Evolutionary conservation across 202 grass and related monocot genomes (phyloP), one percentile per base, ranked within the genome.

Genomic region (Setaria italica): DNA sequence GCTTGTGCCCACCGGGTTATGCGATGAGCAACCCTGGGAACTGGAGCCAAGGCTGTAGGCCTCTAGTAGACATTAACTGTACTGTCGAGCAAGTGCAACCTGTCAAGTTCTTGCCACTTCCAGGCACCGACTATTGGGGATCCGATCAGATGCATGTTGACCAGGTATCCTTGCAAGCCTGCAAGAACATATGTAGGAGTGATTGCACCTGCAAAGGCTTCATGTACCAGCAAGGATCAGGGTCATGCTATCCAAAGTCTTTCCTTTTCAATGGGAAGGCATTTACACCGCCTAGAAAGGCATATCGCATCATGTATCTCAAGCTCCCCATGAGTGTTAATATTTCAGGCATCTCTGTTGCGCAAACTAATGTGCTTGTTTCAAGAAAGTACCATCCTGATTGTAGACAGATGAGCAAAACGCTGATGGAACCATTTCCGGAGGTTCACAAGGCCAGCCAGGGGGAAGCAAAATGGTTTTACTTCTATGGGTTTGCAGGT

Each of bases 171-270:
- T 46, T 85, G 37, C 9, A 76, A 17, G 4, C 54, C 8, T 94
- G 92, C 15, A 55, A 30, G 42, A 32, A 62, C 39, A 80, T 62
- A 3, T 94, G 89, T 64, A 60, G 72, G 35, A 74, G 2, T 0
- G 74, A 90, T 53, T 86, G 82, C 21, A 72, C 74, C 57, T 94
- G 89, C 35, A 73, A 74, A 77, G 86, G 85, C 51, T 82, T 91
- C 21, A 75, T 57, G 2, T 91, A 90, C 50, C 51, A 74, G 25
- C 13, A 33, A 58, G 84, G 62, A 2, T 2, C 9, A n/a, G 87
- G 87, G 8, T n/a, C 47, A n/a, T 92, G 90, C 80, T 92, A 81
- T 17, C 79, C 84, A 57, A 90, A 92, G 71, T 63, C 80, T 80
- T 14, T 47, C 15, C 82, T 94, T 68, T 87, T 80, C 87, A 94